phyloP scores from a whole-genome alignment of 1,284 basidiomycete species.

The Gomphus bonarii region DNA sequence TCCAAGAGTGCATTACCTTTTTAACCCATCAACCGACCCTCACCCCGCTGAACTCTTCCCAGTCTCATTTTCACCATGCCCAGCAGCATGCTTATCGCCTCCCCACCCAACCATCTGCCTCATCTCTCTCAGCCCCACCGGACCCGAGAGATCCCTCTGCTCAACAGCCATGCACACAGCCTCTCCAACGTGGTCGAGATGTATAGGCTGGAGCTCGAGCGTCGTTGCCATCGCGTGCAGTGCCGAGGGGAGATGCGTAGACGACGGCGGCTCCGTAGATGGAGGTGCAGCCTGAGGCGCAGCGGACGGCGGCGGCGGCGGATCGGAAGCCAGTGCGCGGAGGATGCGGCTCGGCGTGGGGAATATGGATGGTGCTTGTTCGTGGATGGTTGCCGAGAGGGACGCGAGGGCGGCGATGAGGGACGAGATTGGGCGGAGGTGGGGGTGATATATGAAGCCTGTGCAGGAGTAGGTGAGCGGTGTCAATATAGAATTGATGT shows the following conservation, averaged over 20 bases:
- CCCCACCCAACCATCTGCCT: conserved; percentile 60
- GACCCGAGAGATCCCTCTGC: conserved; percentile 44
- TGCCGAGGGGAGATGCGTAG: conserved; percentile 15
- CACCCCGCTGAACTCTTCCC: neutral
- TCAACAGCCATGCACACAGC: conserved; percentile 59
- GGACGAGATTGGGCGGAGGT: conserved; percentile 80
- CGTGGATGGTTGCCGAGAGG: conserved; percentile 60
- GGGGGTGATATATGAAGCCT: conserved; percentile 95
- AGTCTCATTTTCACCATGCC: neutral
- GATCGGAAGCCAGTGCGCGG: conserved; percentile 29
- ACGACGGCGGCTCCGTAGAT: conserved; percentile 21
- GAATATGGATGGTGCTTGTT: conserved; percentile 39
- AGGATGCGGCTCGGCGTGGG: conserved; percentile 57
- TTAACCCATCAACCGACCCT: neutral
- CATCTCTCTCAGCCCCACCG: conserved; percentile 72
- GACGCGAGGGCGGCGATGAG: conserved; percentile 81
- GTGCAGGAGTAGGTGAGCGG: conserved; percentile 12
- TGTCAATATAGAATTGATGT: conserved; percentile 9
- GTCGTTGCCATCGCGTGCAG: conserved; percentile 67
- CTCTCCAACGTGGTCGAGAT: conserved; percentile 91
- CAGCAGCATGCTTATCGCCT: neutral
- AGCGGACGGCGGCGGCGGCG: conserved; percentile 8
- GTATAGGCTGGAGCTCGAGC: conserved; percentile 77
- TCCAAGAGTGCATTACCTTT: no score
- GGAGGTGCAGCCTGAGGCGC: neutral